Evolutionary conservation across 345 rosid genomes (phyloP).

Genomic region (Populus alba): DNA sequence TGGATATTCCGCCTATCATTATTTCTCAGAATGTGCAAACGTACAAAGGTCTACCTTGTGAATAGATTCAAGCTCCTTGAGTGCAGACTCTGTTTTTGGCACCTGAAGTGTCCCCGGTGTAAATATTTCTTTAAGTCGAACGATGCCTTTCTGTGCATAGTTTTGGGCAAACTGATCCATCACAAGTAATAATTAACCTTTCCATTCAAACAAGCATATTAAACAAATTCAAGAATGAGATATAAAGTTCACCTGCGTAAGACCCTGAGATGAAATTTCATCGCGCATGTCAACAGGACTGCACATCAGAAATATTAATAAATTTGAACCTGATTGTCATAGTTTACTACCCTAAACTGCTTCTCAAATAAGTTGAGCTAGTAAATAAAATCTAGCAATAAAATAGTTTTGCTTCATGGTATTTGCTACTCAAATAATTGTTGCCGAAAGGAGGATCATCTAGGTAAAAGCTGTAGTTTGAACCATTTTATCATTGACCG

Average conservation of each 20-base stretch:
- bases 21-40: neutral
- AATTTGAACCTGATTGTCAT: conserved; percentile 3
- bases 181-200: conserved; percentile 1
- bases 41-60: conserved; percentile 59
- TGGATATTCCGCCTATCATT: neutral
- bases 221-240: neutral
- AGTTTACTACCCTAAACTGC: neutral
- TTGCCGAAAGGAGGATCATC: neutral
- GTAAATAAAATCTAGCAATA: too few species aligned
- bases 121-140: conserved; percentile 80
- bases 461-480: neutral
- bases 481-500: neutral
- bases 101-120: conserved; percentile 60
- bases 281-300: conserved; percentile 80
- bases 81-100: conserved; percentile 59
- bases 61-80: conserved; percentile 88
- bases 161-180: conserved; percentile 65
- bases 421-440: too few species aligned
- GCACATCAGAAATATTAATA: conserved; percentile 31
- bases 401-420: too few species aligned
- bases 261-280: conserved; percentile 76
- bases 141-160: conserved; percentile 62
- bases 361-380: too few species aligned
- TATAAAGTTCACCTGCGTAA: conserved; percentile 56
- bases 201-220: neutral